These are phyloP conservation scores for Colletotrichum camelliae DNA, from an alignment of 2,329 filamentous ascomycete species.

Conservation along the genomic window DNA sequence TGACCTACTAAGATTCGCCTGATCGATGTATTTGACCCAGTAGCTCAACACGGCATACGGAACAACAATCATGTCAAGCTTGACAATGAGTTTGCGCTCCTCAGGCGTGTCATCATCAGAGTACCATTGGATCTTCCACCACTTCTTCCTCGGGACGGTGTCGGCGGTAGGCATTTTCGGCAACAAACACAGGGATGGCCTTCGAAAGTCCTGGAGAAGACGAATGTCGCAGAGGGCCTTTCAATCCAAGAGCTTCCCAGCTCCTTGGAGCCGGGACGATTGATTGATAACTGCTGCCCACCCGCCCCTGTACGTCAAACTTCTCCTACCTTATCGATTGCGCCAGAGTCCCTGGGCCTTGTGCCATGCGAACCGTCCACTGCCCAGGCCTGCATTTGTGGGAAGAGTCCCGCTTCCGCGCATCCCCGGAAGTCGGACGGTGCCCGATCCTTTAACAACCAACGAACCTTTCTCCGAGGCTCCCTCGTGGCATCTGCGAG, in stretches of 20 bases:
- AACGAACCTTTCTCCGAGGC: not conserved
- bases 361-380: constrained; percentile 1
- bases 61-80: constrained; percentile 44
- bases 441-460: not conserved
- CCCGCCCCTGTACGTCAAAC: not conserved
- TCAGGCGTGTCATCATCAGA: constrained; percentile 50
- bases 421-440: not conserved
- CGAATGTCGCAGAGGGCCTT: not conserved
- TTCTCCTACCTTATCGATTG: not conserved
- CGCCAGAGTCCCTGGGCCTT: constrained; percentile 9
- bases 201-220: not conserved
- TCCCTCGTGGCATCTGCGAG: not conserved
- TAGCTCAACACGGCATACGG: constrained; percentile 34
- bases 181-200: not conserved
- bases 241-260: not conserved
- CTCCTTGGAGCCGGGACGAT: not conserved
- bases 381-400: not conserved
- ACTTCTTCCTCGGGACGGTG: constrained; percentile 27
- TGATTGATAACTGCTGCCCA: constrained; percentile 1
- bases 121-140: constrained; percentile 53
- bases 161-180: not conserved
- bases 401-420: not conserved
- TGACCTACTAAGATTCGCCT: constrained; percentile 33
- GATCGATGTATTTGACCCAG: constrained; percentile 29
- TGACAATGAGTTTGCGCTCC: constrained; percentile 44